Conservation (phyloP, 805 yeast genomes). For the Wickerhamiella slavikovae region DNA sequence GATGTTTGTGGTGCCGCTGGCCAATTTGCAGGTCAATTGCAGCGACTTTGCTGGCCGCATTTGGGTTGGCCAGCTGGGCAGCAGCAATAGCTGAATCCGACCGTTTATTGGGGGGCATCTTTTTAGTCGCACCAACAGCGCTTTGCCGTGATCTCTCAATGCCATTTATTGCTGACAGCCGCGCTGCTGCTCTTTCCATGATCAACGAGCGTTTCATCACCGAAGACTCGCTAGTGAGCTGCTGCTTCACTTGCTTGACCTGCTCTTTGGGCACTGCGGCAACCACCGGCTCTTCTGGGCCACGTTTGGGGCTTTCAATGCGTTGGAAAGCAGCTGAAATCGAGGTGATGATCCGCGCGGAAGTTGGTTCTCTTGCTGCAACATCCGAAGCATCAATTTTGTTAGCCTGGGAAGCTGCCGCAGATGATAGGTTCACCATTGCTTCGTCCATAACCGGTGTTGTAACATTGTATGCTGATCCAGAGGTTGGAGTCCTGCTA, state of each 20-base stretch:
- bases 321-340: background rate
- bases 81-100: background rate
- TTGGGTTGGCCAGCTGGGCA: background rate
- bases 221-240: background rate
- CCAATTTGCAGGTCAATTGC: too few relatives aligned
- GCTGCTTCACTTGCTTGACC: background rate
- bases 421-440: too few relatives aligned
- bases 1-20: background rate
- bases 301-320: background rate
- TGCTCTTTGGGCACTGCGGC: too few relatives aligned
- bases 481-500: too few relatives aligned
- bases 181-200: constrained; percentile 2
- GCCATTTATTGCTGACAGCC: background rate
- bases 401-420: background rate
- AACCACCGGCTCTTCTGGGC: background rate
- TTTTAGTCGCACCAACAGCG: too few relatives aligned
- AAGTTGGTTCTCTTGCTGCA: background rate
- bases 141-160: too few relatives aligned
- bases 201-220: background rate
- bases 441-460: too few relatives aligned
- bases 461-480: too few relatives aligned
- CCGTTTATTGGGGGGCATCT: background rate
- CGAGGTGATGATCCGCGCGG: background rate
- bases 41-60: constrained; percentile 1
- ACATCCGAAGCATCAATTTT: background rate